Conservation (phyloP, 495 filamentous ascomycete genomes). For the Pyronema domesticum region DNA sequence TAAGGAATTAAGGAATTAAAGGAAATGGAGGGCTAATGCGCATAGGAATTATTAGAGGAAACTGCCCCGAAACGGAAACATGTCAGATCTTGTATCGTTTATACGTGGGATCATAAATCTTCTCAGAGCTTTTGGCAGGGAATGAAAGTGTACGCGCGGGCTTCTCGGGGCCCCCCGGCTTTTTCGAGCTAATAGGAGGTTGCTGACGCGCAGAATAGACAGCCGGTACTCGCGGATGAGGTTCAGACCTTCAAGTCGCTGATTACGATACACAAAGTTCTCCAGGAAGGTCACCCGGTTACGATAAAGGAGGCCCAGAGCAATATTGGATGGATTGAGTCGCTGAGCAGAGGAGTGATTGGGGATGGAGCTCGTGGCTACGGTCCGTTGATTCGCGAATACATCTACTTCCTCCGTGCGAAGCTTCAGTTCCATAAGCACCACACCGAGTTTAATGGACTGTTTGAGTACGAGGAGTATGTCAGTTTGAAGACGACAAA, state of each 20-base stretch:
- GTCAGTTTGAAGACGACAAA: constrained; percentile 95
- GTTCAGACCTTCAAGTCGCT: constrained; percentile 86
- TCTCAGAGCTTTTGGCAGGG: constrained; percentile 91
- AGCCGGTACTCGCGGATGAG: constrained; percentile 90
- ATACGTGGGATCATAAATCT: constrained; percentile 98
- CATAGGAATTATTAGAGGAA: constrained; percentile 44
- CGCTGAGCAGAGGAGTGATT: constrained; percentile 63
- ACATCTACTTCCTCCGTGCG: constrained; percentile 80
- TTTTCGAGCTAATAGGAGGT: not conserved
- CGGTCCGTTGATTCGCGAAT: constrained; percentile 79
- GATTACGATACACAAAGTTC: constrained; percentile 85
- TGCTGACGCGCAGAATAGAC: constrained; percentile 31
- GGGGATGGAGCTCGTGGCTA: constrained; percentile 85
- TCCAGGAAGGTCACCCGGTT: constrained; percentile 87
- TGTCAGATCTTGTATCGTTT: constrained; percentile 94
- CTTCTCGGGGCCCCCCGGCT: not conserved
- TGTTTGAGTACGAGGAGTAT: constrained; percentile 98
- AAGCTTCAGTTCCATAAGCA: constrained; percentile 89
- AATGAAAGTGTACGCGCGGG: constrained; percentile 75
- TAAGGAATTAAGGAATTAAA: too few relatives aligned
- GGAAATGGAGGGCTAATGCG: not conserved
- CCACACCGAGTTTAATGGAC: constrained; percentile 93
- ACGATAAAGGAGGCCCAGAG: constrained; percentile 76
- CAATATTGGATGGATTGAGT: constrained; percentile 81
- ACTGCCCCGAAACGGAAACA: constrained; percentile 96